Base-by-base conservation (phyloP, 176 grass and related monocot species). In the Elaeis guineensis region DNA sequence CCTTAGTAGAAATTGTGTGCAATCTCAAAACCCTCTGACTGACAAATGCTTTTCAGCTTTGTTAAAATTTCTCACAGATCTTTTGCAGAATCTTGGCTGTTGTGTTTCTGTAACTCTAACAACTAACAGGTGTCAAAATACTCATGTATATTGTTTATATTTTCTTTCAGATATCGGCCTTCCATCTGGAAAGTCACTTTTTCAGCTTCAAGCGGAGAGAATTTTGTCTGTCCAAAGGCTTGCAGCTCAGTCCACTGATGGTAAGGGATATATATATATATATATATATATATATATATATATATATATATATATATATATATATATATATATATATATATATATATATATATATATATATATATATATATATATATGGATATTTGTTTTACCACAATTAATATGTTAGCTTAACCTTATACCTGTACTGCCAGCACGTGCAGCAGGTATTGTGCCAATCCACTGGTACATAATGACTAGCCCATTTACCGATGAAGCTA, bases 401-500 rank as follows among this genome's bases (percentile, higher is more conserved):
- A 16, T 28, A 16, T 25, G 19, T 30, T 0, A 63, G 62, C 26
- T 61, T 65, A 54, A 25, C 30, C 18, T 61, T 55, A 21, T 44
- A 26, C 9, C 4, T 29, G 55, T 30, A 3, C 64, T 72, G 17
- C n/a, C 64, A 71, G 32, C 74, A 95, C 81, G 57, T 76, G 80
- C 83, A 1, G 60, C 66, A 71, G 71, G 71, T 65, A 66, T 44
- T 61, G 57, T 76, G 75, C 87, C 70, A 5, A 92, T 98, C 21
- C 87, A 85, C 62, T 98, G 84, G 84, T 98, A 98, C 75, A 86
- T 98, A 81, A 98, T 98, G 93, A 98, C 93, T 51, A 98, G 93
- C 55, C 93, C 93, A 26, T 98, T 98, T 49, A 98, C 81, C 1
- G 77, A 98, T 85, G 83, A 72, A 63, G 54, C 77, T 65, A 98